Evolutionary conservation across 2,329 filamentous ascomycete genomes (phyloP).

Genomic region (Trichoderma polysporum): DNA sequence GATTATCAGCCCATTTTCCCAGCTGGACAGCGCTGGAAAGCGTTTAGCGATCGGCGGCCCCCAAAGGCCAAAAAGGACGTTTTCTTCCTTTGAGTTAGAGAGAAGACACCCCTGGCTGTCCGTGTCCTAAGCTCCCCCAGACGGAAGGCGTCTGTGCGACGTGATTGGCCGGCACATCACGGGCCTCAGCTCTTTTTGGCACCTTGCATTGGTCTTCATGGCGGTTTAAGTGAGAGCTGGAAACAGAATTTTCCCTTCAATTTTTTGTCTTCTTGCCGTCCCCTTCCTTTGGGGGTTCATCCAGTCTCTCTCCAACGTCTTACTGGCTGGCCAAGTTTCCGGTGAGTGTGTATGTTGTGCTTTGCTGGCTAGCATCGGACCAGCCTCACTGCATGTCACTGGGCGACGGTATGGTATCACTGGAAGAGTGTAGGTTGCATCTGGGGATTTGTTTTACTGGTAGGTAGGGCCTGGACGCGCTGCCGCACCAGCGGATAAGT

Average conservation of each 20-base stretch:
- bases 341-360: not conserved
- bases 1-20: conserved; percentile 4
- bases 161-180: conserved; percentile 7
- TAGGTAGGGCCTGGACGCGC: not conserved
- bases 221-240: not conserved
- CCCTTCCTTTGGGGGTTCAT: not conserved
- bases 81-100: not conserved
- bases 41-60: not conserved
- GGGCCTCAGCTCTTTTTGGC: conserved; percentile 9
- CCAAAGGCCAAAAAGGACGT: not conserved
- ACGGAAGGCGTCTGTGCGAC: not conserved
- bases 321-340: not conserved
- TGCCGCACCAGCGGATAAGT: conserved; percentile 5
- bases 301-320: not conserved
- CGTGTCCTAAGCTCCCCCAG: conserved; percentile 6
- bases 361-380: conserved; percentile 1
- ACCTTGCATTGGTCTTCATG: not conserved
- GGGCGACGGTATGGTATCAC: not conserved
- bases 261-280: not conserved
- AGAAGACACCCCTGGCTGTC: not conserved
- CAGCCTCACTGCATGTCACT: not conserved
- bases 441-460: not conserved
- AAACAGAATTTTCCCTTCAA: not conserved
- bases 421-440: not conserved
- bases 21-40: conserved; percentile 1